Evolutionary conservation across 495 filamentous ascomycete genomes (phyloP).

Genomic region (Aspergillus bertholletiae): DNA sequence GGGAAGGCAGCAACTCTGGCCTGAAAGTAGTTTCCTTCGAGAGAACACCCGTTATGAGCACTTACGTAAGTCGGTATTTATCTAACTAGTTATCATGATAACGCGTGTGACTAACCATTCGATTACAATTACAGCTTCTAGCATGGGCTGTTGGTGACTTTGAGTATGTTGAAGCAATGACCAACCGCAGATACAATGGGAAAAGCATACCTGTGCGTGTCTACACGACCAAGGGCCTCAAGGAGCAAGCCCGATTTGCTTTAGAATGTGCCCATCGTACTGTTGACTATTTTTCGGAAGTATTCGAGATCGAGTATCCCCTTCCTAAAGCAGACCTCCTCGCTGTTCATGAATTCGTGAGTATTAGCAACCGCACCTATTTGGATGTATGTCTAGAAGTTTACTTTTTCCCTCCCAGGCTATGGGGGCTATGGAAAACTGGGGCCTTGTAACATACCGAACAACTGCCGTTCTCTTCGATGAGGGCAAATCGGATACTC

Average conservation of each 20-base stretch:
- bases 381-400: slow-evolving; percentile 7
- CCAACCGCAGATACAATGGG: slow-evolving; percentile 81
- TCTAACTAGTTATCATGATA: neutral
- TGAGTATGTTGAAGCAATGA: slow-evolving; percentile 89
- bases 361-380: slow-evolving; percentile 17
- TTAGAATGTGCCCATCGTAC: slow-evolving; percentile 82
- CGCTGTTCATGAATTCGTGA: slow-evolving; percentile 93
- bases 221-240: slow-evolving; percentile 87
- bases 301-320: slow-evolving; percentile 91
- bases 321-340: slow-evolving; percentile 93
- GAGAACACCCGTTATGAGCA: slow-evolving; percentile 88
- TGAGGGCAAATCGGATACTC: slow-evolving; percentile 80
- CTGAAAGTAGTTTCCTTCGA: slow-evolving; percentile 82
- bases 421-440: slow-evolving; percentile 77
- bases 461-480: slow-evolving; percentile 92
- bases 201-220: slow-evolving; percentile 89
- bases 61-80: slow-evolving; percentile 55
- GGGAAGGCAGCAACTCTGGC: slow-evolving; percentile 53
- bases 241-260: slow-evolving; percentile 83
- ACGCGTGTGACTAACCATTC: slow-evolving; percentile 10
- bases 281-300: slow-evolving; percentile 92
- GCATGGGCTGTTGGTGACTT: slow-evolving; percentile 98
- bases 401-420: slow-evolving; percentile 48
- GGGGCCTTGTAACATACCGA: slow-evolving; percentile 94
- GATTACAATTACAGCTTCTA: slow-evolving; percentile 51